A percentile compares a stretch with the other conserved stretches of the same genome.
phyloP scores from a whole-genome alignment of 768 basidiomycete genomes.

The Antrodiella citrinella region DNA sequence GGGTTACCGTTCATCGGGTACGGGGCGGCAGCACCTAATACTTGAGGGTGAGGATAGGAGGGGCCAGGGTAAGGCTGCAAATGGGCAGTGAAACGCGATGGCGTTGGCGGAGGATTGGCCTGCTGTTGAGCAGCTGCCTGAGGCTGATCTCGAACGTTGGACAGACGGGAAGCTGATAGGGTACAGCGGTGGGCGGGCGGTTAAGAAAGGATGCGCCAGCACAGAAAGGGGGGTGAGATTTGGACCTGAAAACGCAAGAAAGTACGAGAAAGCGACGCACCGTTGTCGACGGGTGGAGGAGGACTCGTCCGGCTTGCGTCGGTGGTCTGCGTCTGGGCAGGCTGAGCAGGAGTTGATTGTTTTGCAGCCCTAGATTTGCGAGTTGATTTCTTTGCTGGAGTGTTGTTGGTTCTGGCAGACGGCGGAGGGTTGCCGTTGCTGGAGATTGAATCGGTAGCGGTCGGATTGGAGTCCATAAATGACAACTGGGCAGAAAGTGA shows the following conservation, averaged over 20 bases:
- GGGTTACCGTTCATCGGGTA: constrained; percentile 56
- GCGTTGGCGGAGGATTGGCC: constrained; percentile 25
- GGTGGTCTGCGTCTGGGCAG: constrained; percentile 6
- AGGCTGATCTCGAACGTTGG: constrained; percentile 24
- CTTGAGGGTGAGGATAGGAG: constrained; percentile 18
- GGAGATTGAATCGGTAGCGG: constrained; percentile 11
- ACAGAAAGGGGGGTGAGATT: constrained; percentile 1
- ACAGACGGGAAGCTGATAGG: constrained; percentile 22
- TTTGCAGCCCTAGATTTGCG: constrained; percentile 6
- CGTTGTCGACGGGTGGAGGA: constrained; percentile 9
- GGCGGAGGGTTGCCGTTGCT: constrained; percentile 7
- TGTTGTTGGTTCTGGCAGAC: constrained; percentile 1
- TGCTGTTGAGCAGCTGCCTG: constrained; percentile 10
- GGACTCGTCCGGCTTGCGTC: constrained; percentile 5
- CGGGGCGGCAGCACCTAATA: constrained; percentile 61
- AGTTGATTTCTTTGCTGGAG: background rate
- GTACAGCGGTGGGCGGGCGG: constrained; percentile 4
- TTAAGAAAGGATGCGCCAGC: background rate
- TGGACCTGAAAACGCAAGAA: background rate
- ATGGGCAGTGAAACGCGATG: constrained; percentile 22
- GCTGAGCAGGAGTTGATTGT: constrained; percentile 7
- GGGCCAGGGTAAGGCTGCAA: constrained; percentile 50
- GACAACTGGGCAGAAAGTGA: background rate
- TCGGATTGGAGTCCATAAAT: constrained; percentile 10
- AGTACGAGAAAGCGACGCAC: constrained; percentile 7